Conservation (phyloP, 176 grass and related monocot species). For the Aegilops umbellulata region DNA sequence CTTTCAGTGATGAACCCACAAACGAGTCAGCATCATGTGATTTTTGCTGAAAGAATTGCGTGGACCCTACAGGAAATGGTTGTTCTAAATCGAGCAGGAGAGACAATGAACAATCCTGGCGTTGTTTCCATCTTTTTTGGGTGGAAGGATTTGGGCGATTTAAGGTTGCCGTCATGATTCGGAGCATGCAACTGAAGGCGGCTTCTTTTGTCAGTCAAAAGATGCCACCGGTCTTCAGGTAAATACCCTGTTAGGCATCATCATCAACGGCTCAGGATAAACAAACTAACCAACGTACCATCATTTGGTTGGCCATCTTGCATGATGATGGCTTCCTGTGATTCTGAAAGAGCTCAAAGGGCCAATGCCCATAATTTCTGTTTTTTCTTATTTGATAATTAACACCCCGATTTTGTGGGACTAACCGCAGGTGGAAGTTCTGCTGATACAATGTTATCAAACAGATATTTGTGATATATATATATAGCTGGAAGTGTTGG, state of each 20-base stretch:
- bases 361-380: too few relatives aligned
- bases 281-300: background rate
- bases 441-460: too few relatives aligned
- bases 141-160: background rate
- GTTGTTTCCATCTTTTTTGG: background rate
- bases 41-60: background rate
- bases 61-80: background rate
- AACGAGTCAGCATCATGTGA: background rate
- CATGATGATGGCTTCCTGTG: background rate
- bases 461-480: too few relatives aligned
- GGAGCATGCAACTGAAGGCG: background rate
- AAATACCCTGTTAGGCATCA: background rate
- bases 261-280: slow-evolving; percentile 1
- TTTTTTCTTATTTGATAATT: too few relatives aligned
- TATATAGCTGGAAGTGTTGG: too few relatives aligned
- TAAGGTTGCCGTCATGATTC: slow-evolving; percentile 26
- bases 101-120: background rate
- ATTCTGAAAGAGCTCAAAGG: background rate
- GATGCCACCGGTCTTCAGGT: slow-evolving; percentile 31
- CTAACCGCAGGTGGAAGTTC: too few relatives aligned
- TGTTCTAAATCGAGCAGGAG: background rate
- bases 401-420: too few relatives aligned
- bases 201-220: slow-evolving; percentile 38
- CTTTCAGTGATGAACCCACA: background rate
- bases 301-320: slow-evolving; percentile 45